These are phyloP conservation scores for Triticum timopheevii DNA, from an alignment of 176 grass and related monocot genomes.

Conservation along the genomic window DNA sequence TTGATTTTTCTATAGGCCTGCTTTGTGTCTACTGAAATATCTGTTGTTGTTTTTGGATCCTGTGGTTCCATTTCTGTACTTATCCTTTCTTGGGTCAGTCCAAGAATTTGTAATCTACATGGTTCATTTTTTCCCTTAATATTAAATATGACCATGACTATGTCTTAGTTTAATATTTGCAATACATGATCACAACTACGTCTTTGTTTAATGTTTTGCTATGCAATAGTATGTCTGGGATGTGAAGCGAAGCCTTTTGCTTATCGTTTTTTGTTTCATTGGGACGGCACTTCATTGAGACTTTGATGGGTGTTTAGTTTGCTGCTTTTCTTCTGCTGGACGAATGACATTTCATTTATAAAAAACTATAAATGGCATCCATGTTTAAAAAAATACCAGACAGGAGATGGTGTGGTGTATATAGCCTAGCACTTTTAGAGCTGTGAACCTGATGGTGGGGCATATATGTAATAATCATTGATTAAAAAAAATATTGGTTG, in stretches of 20 bases:
- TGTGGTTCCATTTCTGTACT: constrained; percentile 19
- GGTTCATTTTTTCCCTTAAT: not conserved
- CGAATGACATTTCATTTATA: not conserved
- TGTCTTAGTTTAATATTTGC: constrained; percentile 4
- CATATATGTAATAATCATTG: not conserved
- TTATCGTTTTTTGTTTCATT: constrained; percentile 1
- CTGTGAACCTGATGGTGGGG: not conserved
- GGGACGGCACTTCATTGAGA: not conserved
- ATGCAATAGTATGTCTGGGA: not conserved
- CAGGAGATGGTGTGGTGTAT: not conserved
- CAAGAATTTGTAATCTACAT: constrained; percentile 31
- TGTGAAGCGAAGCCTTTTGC: not conserved
- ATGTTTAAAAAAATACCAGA: not conserved
- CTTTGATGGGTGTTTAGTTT: not conserved
- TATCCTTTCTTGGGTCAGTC: constrained; percentile 19
- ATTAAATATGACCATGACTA: not conserved
- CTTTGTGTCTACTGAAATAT: constrained; percentile 16
- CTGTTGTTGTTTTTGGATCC: constrained; percentile 10
- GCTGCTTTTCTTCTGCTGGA: constrained; percentile 4
- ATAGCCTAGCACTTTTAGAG: not conserved
- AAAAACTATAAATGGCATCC: not conserved
- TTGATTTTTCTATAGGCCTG: not conserved
- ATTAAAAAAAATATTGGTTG: not conserved
- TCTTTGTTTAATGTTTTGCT: not conserved
- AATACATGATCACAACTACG: not conserved